A percentile compares a stretch with the other conserved stretches of the same genome.
phyloP scores from a whole-genome alignment of 331 rosid species.

The Saraca asoca region DNA sequence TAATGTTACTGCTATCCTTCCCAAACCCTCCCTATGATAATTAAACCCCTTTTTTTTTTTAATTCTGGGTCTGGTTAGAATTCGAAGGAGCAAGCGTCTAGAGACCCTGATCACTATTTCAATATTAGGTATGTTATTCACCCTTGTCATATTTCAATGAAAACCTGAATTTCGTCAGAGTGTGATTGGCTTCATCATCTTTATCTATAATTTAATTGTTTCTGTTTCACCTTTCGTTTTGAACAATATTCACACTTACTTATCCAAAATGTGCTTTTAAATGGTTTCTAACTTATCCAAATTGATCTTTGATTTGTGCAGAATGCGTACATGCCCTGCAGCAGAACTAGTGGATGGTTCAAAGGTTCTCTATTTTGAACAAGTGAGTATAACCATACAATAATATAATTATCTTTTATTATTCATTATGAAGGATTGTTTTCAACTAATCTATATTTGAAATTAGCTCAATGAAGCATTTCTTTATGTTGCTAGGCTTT shows the following conservation, averaged over 20 bases:
- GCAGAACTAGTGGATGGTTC: conserved; percentile 97
- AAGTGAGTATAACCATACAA: conserved; percentile 52
- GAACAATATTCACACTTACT: neutral
- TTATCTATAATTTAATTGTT: neutral
- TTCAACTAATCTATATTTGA: neutral
- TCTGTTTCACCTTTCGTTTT: neutral
- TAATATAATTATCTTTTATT: too few species aligned
- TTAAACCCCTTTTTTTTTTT: neutral
- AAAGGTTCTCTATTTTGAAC: conserved; percentile 82
- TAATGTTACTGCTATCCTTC: neutral
- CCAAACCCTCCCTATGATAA: neutral
- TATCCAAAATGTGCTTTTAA: neutral
- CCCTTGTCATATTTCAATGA: neutral
- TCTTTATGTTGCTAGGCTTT: conserved; percentile 68
- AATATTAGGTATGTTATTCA: conserved; percentile 64
- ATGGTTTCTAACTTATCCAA: conserved; percentile 2
- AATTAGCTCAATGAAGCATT: conserved; percentile 23
- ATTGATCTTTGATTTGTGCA: conserved; percentile 33
- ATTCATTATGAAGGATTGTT: neutral
- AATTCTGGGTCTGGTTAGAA: conserved; percentile 30
- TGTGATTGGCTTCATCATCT: neutral
- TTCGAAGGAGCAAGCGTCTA: conserved; percentile 90
- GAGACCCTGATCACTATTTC: conserved; percentile 93
- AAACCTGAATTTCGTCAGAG: neutral
- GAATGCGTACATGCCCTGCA: conserved; percentile 90